These are phyloP conservation scores for Aureobasidium sp. DNA, from an alignment of 2,329 filamentous ascomycete genomes.

Conservation along the genomic window DNA sequence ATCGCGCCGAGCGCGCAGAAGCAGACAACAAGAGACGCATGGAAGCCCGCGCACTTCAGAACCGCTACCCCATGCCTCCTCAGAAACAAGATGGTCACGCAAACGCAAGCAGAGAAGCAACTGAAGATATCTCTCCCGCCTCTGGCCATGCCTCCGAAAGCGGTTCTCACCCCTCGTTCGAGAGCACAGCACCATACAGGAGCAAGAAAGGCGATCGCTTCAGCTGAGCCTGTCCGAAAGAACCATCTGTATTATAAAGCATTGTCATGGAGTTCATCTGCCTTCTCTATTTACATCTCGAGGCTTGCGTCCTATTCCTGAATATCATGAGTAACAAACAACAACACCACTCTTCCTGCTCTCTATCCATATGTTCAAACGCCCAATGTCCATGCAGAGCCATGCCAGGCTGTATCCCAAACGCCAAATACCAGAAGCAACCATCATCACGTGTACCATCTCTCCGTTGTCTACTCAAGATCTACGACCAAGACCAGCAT, in stretches of 20 bases:
- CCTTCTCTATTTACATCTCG: neutral
- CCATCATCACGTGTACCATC: neutral
- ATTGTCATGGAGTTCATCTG: neutral
- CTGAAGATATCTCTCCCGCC: conserved; percentile 75
- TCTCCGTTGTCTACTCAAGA: neutral
- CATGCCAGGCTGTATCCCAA: neutral
- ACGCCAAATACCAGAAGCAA: neutral
- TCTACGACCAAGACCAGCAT: conserved; percentile 19
- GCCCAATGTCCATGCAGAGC: neutral
- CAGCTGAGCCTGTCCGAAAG: conserved; percentile 16
- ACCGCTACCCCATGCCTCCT: conserved; percentile 3
- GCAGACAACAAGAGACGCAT: conserved; percentile 54
- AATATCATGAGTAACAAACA: neutral
- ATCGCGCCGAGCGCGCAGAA: conserved; percentile 64
- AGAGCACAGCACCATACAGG: conserved; percentile 65
- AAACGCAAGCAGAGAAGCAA: conserved; percentile 64
- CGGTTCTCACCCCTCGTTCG: conserved; percentile 73
- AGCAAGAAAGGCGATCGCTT: conserved; percentile 84
- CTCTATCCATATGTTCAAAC: neutral
- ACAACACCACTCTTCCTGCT: neutral
- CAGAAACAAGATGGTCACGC: conserved; percentile 23
- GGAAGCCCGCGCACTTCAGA: conserved; percentile 11
- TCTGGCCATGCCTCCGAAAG: conserved; percentile 65
- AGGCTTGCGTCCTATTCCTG: neutral
- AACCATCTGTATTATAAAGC: neutral